Evolutionary conservation across 2,329 filamentous ascomycete genomes (phyloP).

Genomic region (Beauveria sp.): DNA sequence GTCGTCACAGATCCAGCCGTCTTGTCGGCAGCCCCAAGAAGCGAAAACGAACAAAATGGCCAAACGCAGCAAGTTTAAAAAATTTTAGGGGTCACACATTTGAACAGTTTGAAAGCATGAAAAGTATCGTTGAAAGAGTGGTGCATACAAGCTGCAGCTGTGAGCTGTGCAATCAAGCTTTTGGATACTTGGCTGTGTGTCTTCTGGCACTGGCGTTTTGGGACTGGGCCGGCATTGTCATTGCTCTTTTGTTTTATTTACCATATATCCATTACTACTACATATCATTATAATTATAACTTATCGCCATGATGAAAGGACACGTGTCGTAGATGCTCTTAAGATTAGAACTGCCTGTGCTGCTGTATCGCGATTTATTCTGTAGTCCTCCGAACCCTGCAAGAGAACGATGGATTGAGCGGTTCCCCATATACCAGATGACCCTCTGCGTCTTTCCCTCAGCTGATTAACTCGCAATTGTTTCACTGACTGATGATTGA

Average conservation of each 20-base stretch:
- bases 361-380: too few relatives aligned
- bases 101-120: too few relatives aligned
- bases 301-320: conserved; percentile 15
- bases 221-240: neutral
- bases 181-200: neutral
- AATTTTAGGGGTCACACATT: neutral
- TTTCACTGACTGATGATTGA: too few relatives aligned
- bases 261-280: neutral
- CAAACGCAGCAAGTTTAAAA: conserved; percentile 4
- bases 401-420: too few relatives aligned
- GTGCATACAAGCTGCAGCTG: neutral
- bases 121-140: neutral
- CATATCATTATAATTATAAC: neutral
- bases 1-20: neutral
- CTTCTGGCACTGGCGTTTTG: neutral
- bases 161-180: neutral
- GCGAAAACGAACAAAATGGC: conserved; percentile 2
- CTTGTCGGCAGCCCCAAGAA: conserved; percentile 2
- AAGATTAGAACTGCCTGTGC: too few relatives aligned
- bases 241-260: neutral
- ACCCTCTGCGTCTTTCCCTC: too few relatives aligned
- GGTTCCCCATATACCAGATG: too few relatives aligned
- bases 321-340: too few relatives aligned
- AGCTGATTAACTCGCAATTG: too few relatives aligned
- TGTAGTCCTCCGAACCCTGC: too few relatives aligned